Conservation (phyloP, 2,329 filamentous ascomycete species). For the Colletotrichum sojae region DNA sequence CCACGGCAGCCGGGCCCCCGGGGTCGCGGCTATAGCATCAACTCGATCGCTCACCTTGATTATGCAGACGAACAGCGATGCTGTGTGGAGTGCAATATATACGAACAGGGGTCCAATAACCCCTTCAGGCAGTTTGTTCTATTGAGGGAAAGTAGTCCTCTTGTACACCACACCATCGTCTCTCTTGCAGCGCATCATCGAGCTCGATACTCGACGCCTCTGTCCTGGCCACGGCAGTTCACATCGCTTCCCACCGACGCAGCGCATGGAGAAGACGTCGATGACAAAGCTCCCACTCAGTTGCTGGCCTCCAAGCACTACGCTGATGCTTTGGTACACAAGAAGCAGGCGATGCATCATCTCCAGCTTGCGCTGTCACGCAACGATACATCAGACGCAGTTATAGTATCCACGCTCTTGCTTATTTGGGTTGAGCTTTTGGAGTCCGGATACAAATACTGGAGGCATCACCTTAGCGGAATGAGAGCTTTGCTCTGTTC, state of each 20-base stretch:
- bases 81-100: background rate
- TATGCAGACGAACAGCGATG: background rate
- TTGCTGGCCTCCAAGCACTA: background rate
- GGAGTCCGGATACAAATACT: conserved; percentile 1
- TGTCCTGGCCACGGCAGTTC: background rate
- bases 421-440: conserved; percentile 4
- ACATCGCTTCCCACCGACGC: background rate
- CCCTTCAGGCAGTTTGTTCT: background rate
- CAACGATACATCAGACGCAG: background rate
- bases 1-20: too few relatives aligned
- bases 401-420: background rate
- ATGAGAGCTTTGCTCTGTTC: conserved; percentile 5
- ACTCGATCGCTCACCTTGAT: background rate
- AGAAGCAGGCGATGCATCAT: background rate
- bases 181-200: background rate
- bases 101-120: background rate
- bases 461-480: conserved; percentile 8
- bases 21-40: too few relatives aligned
- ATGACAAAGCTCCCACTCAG: background rate
- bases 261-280: background rate
- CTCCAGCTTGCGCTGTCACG: background rate
- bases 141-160: background rate
- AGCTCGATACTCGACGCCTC: background rate
- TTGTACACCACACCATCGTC: background rate
- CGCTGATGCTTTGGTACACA: background rate